Conservation (phyloP, 208 protist species). For the Strigomonas galati region DNA sequence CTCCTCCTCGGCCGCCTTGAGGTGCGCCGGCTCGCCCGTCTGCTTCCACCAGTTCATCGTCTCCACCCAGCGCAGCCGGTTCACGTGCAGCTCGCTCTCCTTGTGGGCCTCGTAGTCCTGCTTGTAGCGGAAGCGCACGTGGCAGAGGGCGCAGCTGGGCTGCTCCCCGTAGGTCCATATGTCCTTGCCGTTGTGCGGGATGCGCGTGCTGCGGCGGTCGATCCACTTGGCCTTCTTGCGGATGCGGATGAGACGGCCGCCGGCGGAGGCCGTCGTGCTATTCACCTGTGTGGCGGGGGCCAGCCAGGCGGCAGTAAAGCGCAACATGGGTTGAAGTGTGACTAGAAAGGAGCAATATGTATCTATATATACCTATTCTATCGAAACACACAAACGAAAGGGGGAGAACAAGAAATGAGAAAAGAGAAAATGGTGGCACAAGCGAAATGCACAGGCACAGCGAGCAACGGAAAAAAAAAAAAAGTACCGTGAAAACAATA, state of each 20-base stretch:
- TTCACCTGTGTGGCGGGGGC: constrained; percentile 74
- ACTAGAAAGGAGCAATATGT: constrained; percentile 6
- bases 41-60: constrained; percentile 84
- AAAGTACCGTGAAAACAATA: constrained; percentile 11
- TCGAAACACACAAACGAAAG: constrained; percentile 6
- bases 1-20: constrained; percentile 34
- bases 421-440: constrained; percentile 8
- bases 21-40: constrained; percentile 66
- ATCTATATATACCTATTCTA: background rate
- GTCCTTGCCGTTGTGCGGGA: constrained; percentile 87
- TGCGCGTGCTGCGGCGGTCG: constrained; percentile 73
- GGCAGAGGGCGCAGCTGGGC: constrained; percentile 84
- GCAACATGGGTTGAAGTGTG: constrained; percentile 25
- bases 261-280: constrained; percentile 67
- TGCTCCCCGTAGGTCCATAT: constrained; percentile 83
- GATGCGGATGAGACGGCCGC: constrained; percentile 83
- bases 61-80: constrained; percentile 82
- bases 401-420: constrained; percentile 6
- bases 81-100: constrained; percentile 84
- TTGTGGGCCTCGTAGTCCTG: constrained; percentile 91
- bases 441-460: constrained; percentile 7
- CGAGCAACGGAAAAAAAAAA: constrained; percentile 7
- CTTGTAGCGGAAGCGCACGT: constrained; percentile 88
- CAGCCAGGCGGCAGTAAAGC: constrained; percentile 28
- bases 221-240: constrained; percentile 90